These are phyloP conservation scores for Amphibolis antarctica DNA, from an alignment of 106 monocot species.

Conservation along the genomic window DNA sequence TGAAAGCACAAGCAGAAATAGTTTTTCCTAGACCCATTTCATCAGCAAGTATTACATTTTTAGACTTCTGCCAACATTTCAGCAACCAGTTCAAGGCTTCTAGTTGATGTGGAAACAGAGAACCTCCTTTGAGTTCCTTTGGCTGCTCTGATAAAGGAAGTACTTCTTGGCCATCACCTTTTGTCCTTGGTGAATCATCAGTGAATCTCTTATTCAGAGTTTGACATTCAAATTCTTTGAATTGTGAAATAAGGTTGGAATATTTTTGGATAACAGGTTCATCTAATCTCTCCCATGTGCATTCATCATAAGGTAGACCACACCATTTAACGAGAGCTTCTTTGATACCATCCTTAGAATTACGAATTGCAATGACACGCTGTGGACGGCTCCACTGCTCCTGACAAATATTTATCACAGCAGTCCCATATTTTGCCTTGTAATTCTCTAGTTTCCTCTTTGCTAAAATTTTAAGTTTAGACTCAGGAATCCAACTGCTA, in stretches of 20 bases:
- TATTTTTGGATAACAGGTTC: conserved; percentile 46
- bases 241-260: conserved; percentile 46
- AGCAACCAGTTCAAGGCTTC: conserved; percentile 95
- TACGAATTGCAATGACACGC: conserved; percentile 59
- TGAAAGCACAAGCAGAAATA: conserved; percentile 83
- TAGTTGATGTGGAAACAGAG: conserved; percentile 87
- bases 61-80: conserved; percentile 81
- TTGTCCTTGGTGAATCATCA: conserved; percentile 17
- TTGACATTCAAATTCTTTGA: conserved; percentile 47
- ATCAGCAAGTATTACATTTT: conserved; percentile 98
- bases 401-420: conserved; percentile 67
- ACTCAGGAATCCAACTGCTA: conserved; percentile 82
- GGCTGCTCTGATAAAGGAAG: conserved; percentile 59
- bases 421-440: conserved; percentile 71
- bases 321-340: conserved; percentile 82
- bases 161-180: conserved; percentile 40
- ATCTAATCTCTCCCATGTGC: conserved; percentile 92
- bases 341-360: conserved; percentile 27
- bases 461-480: conserved; percentile 58
- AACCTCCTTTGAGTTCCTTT: conserved; percentile 74
- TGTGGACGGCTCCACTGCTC: conserved; percentile 77
- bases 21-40: conserved; percentile 99
- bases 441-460: conserved; percentile 94
- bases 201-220: conserved; percentile 37
- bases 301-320: conserved; percentile 82